These are phyloP conservation scores for Candida railenensis DNA, from an alignment of 805 yeast species.

Conservation along the genomic window DNA sequence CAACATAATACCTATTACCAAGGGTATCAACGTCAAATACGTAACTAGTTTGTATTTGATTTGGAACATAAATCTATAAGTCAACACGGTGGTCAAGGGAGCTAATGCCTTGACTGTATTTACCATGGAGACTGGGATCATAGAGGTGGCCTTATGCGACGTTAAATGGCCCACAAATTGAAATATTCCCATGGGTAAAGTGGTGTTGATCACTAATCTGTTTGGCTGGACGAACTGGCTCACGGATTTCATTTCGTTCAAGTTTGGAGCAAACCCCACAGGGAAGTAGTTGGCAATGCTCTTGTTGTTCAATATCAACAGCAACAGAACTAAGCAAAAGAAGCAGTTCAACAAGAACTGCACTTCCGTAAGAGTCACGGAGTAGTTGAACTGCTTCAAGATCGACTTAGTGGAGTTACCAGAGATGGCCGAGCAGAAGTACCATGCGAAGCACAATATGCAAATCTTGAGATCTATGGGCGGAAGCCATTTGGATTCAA, in stretches of 20 bases:
- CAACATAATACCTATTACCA: conserved; percentile 82
- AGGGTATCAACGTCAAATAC: conserved; percentile 75
- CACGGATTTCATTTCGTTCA: conserved; percentile 24
- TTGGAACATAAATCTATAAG: conserved; percentile 63
- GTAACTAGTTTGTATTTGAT: conserved; percentile 61
- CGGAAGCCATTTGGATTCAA: conserved; percentile 16
- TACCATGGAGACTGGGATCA: conserved; percentile 91
- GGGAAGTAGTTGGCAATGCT: conserved; percentile 35
- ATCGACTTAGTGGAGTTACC: conserved; percentile 80
- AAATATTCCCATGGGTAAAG: conserved; percentile 92
- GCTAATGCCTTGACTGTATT: conserved; percentile 92
- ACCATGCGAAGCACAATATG: conserved; percentile 72
- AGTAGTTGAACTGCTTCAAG: conserved; percentile 65
- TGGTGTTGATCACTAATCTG: conserved; percentile 52
- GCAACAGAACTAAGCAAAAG: conserved; percentile 51
- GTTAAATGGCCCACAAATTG: conserved; percentile 91
- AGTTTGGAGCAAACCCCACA: conserved; percentile 47
- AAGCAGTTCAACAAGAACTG: conserved; percentile 76
- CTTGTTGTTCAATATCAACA: conserved; percentile 6
- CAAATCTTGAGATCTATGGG: conserved; percentile 23
- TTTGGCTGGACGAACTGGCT: conserved; percentile 54
- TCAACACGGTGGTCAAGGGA: conserved; percentile 83
- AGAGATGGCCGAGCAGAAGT: conserved; percentile 73
- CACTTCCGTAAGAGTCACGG: conserved; percentile 84
- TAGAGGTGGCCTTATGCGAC: conserved; percentile 86